Conservation (phyloP, 208 protist genomes). For the Wallacemonas sp. region DNA sequence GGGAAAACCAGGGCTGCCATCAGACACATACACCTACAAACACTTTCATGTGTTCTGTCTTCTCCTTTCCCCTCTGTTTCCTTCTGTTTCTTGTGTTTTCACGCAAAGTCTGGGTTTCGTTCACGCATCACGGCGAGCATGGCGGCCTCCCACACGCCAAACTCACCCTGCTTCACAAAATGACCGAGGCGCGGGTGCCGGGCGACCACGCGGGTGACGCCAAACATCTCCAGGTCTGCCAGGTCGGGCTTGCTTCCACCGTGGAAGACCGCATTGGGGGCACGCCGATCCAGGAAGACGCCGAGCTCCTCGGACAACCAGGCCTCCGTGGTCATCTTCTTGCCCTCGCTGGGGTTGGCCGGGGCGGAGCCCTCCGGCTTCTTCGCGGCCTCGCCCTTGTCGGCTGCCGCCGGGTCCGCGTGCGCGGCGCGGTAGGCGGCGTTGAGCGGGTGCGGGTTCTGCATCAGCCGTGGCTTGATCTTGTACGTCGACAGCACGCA, state of each 20-base stretch:
- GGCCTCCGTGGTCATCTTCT: conserved; percentile 24
- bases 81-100: not conserved
- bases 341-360: too few relatives aligned
- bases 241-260: conserved; percentile 69
- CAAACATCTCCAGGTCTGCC: conserved; percentile 84
- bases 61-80: not conserved
- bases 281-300: conserved; percentile 39
- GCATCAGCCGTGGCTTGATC: conserved; percentile 36
- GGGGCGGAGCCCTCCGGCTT: too few relatives aligned
- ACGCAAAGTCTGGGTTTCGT: not conserved
- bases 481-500: conserved; percentile 59
- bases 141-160: conserved; percentile 65
- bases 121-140: conserved; percentile 46
- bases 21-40: too few relatives aligned
- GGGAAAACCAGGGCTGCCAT: too few relatives aligned
- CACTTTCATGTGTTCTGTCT: not conserved
- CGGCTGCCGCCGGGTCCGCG: not conserved
- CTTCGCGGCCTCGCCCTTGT: not conserved
- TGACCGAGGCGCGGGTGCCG: conserved; percentile 49
- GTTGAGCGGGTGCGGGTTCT: conserved; percentile 23
- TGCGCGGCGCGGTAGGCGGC: conserved; percentile 11
- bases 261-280: conserved; percentile 48
- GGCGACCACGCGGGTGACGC: conserved; percentile 60
- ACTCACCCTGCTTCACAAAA: conserved; percentile 39
- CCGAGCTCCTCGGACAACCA: conserved; percentile 57